Percentiles rank a stretch among this genome's conserved stretches.
phyloP scores from a whole-genome alignment of 257 asterid species.

The Solanum megistacrolobum region DNA sequence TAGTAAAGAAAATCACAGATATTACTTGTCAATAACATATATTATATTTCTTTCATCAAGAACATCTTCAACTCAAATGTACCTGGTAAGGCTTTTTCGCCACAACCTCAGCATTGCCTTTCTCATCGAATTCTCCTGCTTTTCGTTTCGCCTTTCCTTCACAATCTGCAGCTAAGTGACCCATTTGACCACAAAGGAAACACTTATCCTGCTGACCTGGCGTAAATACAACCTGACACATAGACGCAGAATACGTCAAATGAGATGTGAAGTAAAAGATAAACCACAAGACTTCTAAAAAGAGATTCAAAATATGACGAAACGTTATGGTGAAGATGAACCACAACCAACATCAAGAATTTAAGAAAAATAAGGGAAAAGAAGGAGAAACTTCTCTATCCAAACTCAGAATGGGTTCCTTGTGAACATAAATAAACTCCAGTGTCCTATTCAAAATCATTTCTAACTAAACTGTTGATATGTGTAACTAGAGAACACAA shows the following conservation, averaged over 20 bases:
- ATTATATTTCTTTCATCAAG: not conserved
- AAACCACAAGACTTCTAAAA: not conserved
- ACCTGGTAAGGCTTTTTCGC: slow-evolving; percentile 95
- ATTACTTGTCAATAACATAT: not conserved
- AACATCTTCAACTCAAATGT: slow-evolving; percentile 1
- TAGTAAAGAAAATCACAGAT: not conserved
- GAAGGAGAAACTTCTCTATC: not conserved
- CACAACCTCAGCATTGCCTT: slow-evolving; percentile 61
- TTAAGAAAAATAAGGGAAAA: not conserved
- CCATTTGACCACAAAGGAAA: slow-evolving; percentile 94
- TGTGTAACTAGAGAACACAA: not conserved
- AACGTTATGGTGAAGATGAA: not conserved
- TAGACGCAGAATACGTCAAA: not conserved
- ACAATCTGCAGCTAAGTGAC: slow-evolving; percentile 84
- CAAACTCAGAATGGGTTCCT: not conserved
- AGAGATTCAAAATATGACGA: not conserved
- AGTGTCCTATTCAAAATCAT: not conserved
- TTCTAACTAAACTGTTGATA: not conserved
- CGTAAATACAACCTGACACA: slow-evolving; percentile 67
- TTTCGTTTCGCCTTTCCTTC: slow-evolving; percentile 95
- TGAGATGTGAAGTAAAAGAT: not conserved
- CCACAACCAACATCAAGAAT: not conserved
- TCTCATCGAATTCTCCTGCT: slow-evolving; percentile 95
- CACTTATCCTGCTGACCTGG: slow-evolving; percentile 98
- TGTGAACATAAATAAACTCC: not conserved